A percentile compares a stretch with the other conserved stretches of the same genome.
Evolutionary conservation across 371 early-diverging fungal genomes (phyloP).

Genomic region (Syncephalastrum sp.): DNA sequence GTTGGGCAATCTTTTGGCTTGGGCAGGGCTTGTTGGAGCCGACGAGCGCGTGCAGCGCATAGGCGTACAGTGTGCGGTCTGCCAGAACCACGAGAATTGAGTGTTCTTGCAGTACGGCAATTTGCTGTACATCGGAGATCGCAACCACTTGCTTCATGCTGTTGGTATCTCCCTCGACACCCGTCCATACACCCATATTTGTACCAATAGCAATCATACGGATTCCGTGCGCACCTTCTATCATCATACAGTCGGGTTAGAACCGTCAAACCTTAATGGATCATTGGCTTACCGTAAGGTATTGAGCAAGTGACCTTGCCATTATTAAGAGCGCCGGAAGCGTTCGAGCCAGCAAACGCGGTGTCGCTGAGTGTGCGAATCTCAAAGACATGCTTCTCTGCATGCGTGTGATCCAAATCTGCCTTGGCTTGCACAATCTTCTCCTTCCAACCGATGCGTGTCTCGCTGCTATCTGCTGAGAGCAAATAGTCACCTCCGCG

Average conservation of each 20-base stretch:
- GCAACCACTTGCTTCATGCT: constrained; percentile 30
- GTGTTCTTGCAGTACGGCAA: constrained; percentile 38
- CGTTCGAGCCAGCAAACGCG: constrained; percentile 20
- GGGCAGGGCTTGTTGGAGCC: constrained; percentile 37
- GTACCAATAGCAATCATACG: constrained; percentile 78
- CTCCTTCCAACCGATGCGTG: constrained; percentile 76
- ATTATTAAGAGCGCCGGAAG: constrained; percentile 12
- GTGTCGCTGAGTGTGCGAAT: constrained; percentile 33
- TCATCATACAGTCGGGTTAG: not conserved
- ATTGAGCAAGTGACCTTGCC: constrained; percentile 66
- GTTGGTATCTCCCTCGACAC: constrained; percentile 36
- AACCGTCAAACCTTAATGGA: not conserved
- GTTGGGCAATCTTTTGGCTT: constrained; percentile 59
- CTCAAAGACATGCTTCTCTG: constrained; percentile 58
- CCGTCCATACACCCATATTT: constrained; percentile 71
- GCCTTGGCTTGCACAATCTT: constrained; percentile 72
- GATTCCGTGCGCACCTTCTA: constrained; percentile 44
- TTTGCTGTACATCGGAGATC: constrained; percentile 35
- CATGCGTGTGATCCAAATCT: constrained; percentile 30
- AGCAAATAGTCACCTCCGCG: constrained; percentile 64
- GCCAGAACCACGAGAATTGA: constrained; percentile 38
- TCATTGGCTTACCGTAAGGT: constrained; percentile 49
- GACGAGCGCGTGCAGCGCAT: constrained; percentile 59
- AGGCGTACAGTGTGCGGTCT: constrained; percentile 75
- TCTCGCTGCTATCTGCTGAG: constrained; percentile 63